These are phyloP conservation scores for Coemansia sp. DNA, from an alignment of 192 early-diverging fungal species.

Conservation along the genomic window DNA sequence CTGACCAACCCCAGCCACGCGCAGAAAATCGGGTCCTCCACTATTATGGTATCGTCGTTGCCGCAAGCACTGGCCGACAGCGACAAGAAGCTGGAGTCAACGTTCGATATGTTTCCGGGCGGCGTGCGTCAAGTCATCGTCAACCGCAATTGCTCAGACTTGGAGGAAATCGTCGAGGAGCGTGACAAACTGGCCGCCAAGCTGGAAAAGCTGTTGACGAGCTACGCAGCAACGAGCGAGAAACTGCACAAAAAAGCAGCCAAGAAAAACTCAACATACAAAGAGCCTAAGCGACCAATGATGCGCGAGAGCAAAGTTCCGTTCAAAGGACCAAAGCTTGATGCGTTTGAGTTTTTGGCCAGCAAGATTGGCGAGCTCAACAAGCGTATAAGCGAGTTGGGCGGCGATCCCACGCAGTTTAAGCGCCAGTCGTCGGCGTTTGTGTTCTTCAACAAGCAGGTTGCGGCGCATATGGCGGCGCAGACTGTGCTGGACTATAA, in stretches of 20 bases:
- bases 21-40: slow-evolving; percentile 59
- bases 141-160: slow-evolving; percentile 61
- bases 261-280: slow-evolving; percentile 27
- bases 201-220: slow-evolving; percentile 59
- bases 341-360: slow-evolving; percentile 54
- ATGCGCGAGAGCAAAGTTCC: slow-evolving; percentile 54
- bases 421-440: slow-evolving; percentile 74
- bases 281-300: slow-evolving; percentile 54
- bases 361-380: slow-evolving; percentile 42
- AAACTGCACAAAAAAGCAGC: slow-evolving; percentile 43
- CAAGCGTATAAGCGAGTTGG: slow-evolving; percentile 49
- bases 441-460: slow-evolving; percentile 78
- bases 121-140: slow-evolving; percentile 71
- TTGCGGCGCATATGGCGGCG: slow-evolving; percentile 79
- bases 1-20: slow-evolving; percentile 56
- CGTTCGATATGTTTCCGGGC: slow-evolving; percentile 69
- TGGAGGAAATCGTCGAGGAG: slow-evolving; percentile 57
- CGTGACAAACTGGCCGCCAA: slow-evolving; percentile 54
- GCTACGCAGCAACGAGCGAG: slow-evolving; percentile 52
- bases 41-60: slow-evolving; percentile 73
- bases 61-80: slow-evolving; percentile 59
- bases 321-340: slow-evolving; percentile 63
- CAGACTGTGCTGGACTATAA: slow-evolving; percentile 65
- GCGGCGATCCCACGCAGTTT: slow-evolving; percentile 34
- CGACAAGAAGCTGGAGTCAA: slow-evolving; percentile 49